Evolutionary conservation across 345 rosid species (phyloP).

Genomic region (Noccaea bulbosa): DNA sequence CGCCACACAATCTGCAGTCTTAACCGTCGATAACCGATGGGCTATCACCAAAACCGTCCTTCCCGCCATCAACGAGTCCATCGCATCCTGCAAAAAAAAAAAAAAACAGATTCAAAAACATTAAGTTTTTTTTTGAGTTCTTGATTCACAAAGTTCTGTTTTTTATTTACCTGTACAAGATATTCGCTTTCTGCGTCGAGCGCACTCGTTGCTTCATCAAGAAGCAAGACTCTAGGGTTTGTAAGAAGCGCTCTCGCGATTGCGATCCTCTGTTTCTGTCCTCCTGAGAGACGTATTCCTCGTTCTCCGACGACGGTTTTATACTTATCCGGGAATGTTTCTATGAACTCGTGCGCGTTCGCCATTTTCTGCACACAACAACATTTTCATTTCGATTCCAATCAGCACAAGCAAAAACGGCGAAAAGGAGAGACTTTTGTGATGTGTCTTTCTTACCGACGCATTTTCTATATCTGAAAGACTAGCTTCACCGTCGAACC

Average conservation of each 20-base stretch:
- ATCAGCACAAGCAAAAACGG: neutral
- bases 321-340: conserved; percentile 77
- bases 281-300: conserved; percentile 91
- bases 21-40: conserved; percentile 86
- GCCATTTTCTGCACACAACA: conserved; percentile 76
- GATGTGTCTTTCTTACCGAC: conserved; percentile 55
- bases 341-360: conserved; percentile 87
- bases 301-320: conserved; percentile 87
- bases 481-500: conserved; percentile 66
- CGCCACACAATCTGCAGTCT: conserved; percentile 83
- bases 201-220: conserved; percentile 98
- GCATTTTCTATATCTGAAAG: conserved; percentile 62
- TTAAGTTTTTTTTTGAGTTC: neutral
- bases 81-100: conserved; percentile 68
- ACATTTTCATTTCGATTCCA: neutral
- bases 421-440: conserved; percentile 3
- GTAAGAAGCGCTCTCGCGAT: conserved; percentile 89
- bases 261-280: conserved; percentile 92
- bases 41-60: conserved; percentile 97
- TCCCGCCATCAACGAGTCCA: conserved; percentile 93
- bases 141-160: neutral
- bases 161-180: conserved; percentile 72
- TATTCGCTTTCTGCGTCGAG: conserved; percentile 94
- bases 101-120: neutral
- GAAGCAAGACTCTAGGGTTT: conserved; percentile 80